Evolutionary conservation across 495 filamentous ascomycete genomes (phyloP), one percentile per base, ranked within the genome.

Genomic region (Penicillium maclennaniae): DNA sequence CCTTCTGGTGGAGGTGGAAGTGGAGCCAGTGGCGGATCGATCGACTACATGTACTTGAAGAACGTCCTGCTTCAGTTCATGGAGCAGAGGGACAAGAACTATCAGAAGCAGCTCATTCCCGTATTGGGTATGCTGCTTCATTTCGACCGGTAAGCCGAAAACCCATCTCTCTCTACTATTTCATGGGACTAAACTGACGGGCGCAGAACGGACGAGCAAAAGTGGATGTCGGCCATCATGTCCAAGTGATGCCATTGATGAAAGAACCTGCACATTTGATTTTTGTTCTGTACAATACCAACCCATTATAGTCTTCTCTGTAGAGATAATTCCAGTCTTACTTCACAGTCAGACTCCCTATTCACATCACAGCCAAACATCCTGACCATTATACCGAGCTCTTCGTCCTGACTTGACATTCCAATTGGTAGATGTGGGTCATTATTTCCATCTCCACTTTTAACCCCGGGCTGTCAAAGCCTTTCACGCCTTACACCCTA

Each of bases 61-160:
- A 97, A 95, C 28, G 90, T 98, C 36, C 78, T 98, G 21, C 71
- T 97, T 40, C 92, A 97, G 69, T 97, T 98, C 61, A 68, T 98
- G 65, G 91, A 97, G 76, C 88, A 93, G 66, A 89, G 85, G 73
- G 93, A 98, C 62, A 95, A 92, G 73, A 90, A 83, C 66, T 81
- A 91, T 53, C 87, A 95, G 67, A 82, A 86, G 65, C 91, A 96
- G 76, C 77, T 98, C 46, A 87, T 98, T 21, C 93, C 92, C 14
- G 91, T 96, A 12, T 68, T 98, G 44, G 91, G 88, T 43, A 92
- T 89, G 83, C 71, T 97, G 60, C 78, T 98, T 53, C 87, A 89
- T 69, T 96, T 97, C 73, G 89, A 97, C 66, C 82, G 85, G 89
- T 95, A 70, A 69, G 89, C 62, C 21, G 16, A 12, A 6, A 12